These are phyloP conservation scores for Mycena indigotica DNA, from an alignment of 768 basidiomycete genomes.

Conservation along the genomic window DNA sequence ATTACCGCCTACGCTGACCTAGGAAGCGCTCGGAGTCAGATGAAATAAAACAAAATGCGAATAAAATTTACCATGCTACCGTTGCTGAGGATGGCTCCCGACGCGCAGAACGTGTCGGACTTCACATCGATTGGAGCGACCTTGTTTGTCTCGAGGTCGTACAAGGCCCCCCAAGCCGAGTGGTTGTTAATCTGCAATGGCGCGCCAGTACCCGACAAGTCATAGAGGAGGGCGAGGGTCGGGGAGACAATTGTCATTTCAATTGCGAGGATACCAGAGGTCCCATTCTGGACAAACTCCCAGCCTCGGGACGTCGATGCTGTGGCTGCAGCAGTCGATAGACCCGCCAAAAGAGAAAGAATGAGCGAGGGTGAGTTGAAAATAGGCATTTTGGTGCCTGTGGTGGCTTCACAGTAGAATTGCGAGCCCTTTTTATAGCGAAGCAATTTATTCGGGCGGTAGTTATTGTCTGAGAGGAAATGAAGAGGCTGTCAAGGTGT, in stretches of 20 bases:
- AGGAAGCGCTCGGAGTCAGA: not conserved
- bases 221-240: slow-evolving; percentile 28
- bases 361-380: not conserved
- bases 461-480: not conserved
- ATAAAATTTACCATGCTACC: slow-evolving; percentile 32
- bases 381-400: not conserved
- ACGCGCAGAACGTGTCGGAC: slow-evolving; percentile 36
- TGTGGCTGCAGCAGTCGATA: not conserved
- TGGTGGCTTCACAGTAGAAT: not conserved
- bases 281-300: slow-evolving; percentile 30
- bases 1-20: slow-evolving; percentile 23
- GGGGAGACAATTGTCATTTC: slow-evolving; percentile 31
- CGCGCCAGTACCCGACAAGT: slow-evolving; percentile 4
- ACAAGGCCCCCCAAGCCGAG: slow-evolving; percentile 29
- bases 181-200: slow-evolving; percentile 32
- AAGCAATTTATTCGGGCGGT: not conserved
- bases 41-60: not conserved
- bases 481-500: not conserved
- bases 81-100: slow-evolving; percentile 34
- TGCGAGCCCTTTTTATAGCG: not conserved
- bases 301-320: slow-evolving; percentile 20
- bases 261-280: slow-evolving; percentile 28
- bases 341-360: not conserved
- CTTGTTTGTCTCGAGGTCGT: slow-evolving; percentile 26
- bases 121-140: slow-evolving; percentile 26